These are phyloP conservation scores for Trichoderma sp. DNA, from an alignment of 2,329 filamentous ascomycete species.

Conservation along the genomic window DNA sequence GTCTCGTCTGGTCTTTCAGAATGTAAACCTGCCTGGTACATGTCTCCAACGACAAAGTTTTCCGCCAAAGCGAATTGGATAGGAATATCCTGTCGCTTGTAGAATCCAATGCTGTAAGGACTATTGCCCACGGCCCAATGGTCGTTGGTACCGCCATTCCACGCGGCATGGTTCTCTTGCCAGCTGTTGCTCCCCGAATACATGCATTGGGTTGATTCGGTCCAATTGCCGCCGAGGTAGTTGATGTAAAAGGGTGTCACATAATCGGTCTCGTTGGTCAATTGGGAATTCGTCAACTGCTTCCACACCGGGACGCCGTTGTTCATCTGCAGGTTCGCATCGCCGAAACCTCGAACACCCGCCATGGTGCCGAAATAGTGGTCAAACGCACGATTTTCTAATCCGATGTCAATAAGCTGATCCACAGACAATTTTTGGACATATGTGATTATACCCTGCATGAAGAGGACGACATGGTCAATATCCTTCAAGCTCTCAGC, in stretches of 20 bases:
- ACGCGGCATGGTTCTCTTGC: conserved; percentile 51
- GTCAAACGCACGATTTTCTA: conserved; percentile 41
- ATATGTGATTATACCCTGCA: conserved; percentile 43
- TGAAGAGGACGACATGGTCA: conserved; percentile 59
- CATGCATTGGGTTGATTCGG: conserved; percentile 57
- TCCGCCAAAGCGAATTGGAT: conserved; percentile 57
- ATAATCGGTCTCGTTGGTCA: conserved; percentile 43
- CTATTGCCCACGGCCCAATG: conserved; percentile 57
- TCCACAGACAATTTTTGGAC: no score
- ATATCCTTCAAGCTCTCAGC: conserved; percentile 41
- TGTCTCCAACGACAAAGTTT: conserved; percentile 55
- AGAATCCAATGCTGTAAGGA: conserved; percentile 54
- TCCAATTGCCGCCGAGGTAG: conserved; percentile 52
- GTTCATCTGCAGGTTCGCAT: conserved; percentile 56
- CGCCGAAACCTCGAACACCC: conserved; percentile 55
- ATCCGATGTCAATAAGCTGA: background rate
- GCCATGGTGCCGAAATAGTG: conserved; percentile 59
- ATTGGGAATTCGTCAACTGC: conserved; percentile 43
- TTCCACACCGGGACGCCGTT: conserved; percentile 48
- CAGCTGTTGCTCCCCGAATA: conserved; percentile 54
- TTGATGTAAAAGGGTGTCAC: conserved; percentile 58
- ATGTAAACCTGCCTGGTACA: conserved; percentile 45
- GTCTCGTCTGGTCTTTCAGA: background rate
- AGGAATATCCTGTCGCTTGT: conserved; percentile 53
- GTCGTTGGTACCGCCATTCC: conserved; percentile 53